Conservation (phyloP, 2,329 filamentous ascomycete genomes). For the Parasarocladium wereldwijsianum region DNA sequence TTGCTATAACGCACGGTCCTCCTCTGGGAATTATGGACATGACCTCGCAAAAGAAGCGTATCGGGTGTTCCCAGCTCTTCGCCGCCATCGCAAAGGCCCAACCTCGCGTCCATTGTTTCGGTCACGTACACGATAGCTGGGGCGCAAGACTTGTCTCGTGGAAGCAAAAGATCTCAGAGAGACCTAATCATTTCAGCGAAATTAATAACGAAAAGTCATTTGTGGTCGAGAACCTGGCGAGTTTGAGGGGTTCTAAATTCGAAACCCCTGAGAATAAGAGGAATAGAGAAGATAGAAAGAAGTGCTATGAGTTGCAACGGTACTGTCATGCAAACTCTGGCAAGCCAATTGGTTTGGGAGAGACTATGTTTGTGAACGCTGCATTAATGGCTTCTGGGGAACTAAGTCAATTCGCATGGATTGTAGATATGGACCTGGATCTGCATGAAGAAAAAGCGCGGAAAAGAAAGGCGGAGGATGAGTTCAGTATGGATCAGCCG, state of each 20-base stretch:
- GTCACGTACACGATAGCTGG: constrained; percentile 19
- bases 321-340: constrained; percentile 11
- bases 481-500: too few species aligned
- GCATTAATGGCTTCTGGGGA: constrained; percentile 37
- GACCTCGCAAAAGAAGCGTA: constrained; percentile 12
- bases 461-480: too few species aligned
- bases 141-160: constrained; percentile 31
- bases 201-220: constrained; percentile 29
- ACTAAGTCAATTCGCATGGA: neutral
- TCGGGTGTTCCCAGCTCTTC: constrained; percentile 18
- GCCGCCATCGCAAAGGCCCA: constrained; percentile 12
- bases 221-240: constrained; percentile 19
- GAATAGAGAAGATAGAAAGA: constrained; percentile 13
- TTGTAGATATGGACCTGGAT: constrained; percentile 1
- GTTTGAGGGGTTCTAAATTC: neutral
- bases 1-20: constrained; percentile 21
- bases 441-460: too few species aligned
- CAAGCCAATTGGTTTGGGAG: constrained; percentile 16
- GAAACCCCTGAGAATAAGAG: constrained; percentile 5
- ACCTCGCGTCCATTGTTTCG: constrained; percentile 22
- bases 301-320: constrained; percentile 18
- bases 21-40: constrained; percentile 26
- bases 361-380: constrained; percentile 42
- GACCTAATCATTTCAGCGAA: constrained; percentile 28
- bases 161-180: constrained; percentile 12